Percentiles rank a stretch among this genome's conserved stretches.
Evolutionary conservation across 805 yeast species (phyloP).

Genomic region (Starmera amethionina): DNA sequence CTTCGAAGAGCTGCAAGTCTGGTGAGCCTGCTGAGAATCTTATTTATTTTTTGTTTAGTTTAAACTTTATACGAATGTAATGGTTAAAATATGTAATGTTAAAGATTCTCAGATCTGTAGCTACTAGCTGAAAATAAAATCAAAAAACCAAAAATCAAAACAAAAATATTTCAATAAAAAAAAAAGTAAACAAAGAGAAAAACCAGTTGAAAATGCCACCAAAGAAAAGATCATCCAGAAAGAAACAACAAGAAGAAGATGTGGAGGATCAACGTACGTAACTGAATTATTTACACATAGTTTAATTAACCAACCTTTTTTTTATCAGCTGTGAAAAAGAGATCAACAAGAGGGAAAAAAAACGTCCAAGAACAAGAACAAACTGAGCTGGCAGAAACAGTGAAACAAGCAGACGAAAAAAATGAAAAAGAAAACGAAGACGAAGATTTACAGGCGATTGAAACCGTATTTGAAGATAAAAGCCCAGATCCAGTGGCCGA

Average conservation of each 20-base stretch:
- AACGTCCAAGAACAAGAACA: no score
- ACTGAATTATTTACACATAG: no score
- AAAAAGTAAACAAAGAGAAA: background rate
- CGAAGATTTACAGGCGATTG: constrained; percentile 1
- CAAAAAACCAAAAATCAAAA: background rate
- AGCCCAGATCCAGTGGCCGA: constrained; percentile 1
- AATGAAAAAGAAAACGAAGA: constrained; percentile 1
- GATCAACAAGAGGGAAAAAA: no score
- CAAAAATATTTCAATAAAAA: background rate
- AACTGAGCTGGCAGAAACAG: no score
- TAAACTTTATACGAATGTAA: no score
- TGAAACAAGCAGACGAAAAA: background rate
- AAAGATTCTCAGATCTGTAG: no score
- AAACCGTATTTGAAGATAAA: constrained; percentile 1
- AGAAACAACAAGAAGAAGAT: constrained; percentile 1
- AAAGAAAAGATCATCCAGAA: constrained; percentile 8
- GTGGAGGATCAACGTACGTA: background rate
- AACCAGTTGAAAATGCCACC: constrained; percentile 10
- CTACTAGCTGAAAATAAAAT: background rate
- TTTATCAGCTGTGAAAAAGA: no score
- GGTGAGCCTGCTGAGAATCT: no score
- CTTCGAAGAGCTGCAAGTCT: no score
- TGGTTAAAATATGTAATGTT: no score
- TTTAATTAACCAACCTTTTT: no score
- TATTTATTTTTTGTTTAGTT: no score